Evolutionary conservation across 176 grass and related monocot species (phyloP).

Genomic region (Oryza brachyantha): DNA sequence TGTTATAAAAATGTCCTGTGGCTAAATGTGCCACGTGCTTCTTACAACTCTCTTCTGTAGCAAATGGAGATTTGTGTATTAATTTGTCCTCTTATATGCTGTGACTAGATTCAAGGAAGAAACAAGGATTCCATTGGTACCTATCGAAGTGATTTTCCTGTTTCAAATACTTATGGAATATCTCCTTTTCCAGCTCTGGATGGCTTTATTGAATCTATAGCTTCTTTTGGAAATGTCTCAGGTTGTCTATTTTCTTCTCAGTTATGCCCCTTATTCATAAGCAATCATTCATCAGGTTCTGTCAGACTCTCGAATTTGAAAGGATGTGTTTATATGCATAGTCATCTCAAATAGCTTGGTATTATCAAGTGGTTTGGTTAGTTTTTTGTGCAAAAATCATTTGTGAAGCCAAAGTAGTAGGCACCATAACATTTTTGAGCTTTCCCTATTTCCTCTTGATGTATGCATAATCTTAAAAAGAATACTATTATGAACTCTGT

Average conservation of each 20-base stretch:
- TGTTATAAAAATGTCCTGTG: not conserved
- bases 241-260: conserved; percentile 41
- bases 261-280: not conserved
- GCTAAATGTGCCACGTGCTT: not conserved
- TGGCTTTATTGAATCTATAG: conserved; percentile 83
- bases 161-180: conserved; percentile 51
- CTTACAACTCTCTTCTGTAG: not conserved
- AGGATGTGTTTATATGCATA: conserved; percentile 1
- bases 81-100: conserved; percentile 15
- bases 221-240: conserved; percentile 71
- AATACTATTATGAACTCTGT: not conserved
- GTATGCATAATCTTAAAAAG: no score
- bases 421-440: not conserved
- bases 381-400: not conserved
- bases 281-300: not conserved
- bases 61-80: not conserved
- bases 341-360: conserved; percentile 1
- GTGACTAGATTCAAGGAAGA: conserved; percentile 62
- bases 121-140: conserved; percentile 38
- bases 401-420: not conserved
- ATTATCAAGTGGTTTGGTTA: not conserved
- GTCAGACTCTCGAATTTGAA: not conserved
- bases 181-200: conserved; percentile 94
- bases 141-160: conserved; percentile 66
- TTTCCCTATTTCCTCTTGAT: not conserved